phyloP scores from a whole-genome alignment of 768 basidiomycete species.

The Suillus cothurnatus region DNA sequence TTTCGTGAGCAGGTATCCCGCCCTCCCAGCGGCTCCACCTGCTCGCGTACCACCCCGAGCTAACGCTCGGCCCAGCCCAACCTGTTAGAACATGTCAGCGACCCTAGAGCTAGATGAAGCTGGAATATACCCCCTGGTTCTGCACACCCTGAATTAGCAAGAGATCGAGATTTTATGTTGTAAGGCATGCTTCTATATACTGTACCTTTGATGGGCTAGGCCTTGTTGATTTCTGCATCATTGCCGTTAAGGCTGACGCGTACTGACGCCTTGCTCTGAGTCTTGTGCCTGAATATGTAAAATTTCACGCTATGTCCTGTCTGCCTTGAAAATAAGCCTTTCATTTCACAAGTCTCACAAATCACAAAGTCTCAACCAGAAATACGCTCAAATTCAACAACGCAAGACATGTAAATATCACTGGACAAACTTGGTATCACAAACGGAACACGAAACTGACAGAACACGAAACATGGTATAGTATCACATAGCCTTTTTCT shows the following conservation, averaged over 20 bases:
- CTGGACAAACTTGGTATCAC: no score
- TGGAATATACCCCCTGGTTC: neutral
- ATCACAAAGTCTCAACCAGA: neutral
- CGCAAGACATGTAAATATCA: neutral
- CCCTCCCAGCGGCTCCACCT: no score
- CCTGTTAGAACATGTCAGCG: no score
- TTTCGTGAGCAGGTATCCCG: no score
- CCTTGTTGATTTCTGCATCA: neutral
- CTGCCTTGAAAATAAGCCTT: no score
- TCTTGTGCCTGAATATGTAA: neutral
- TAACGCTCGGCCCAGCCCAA: no score
- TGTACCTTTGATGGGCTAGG: neutral
- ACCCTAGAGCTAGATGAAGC: no score
- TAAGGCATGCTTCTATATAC: no score
- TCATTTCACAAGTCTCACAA: neutral
- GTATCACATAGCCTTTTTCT: neutral
- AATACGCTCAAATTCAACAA: neutral
- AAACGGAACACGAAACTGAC: no score
- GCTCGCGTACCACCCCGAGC: no score
- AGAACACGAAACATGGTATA: neutral
- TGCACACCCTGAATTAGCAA: neutral
- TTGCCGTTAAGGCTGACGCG: neutral
- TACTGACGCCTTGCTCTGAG: no score
- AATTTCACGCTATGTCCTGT: no score
- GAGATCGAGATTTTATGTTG: neutral